A percentile compares a stretch with the other conserved stretches of the same genome.
Conservation (phyloP, 208 protist genomes). For the Trypanosoma grayi region DNA sequence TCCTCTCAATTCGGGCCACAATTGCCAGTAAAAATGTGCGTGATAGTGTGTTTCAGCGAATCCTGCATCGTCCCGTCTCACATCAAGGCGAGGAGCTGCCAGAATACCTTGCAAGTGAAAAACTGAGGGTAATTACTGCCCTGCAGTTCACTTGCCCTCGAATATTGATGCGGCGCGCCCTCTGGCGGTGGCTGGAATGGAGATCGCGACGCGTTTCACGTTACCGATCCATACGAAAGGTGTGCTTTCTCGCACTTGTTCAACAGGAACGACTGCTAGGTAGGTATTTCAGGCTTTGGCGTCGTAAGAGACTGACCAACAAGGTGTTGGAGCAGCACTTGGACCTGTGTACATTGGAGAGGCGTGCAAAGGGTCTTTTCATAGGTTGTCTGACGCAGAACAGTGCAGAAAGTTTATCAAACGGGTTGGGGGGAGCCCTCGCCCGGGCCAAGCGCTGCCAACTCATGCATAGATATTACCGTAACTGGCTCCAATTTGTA, state of each 20-base stretch:
- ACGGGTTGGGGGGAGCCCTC: not conserved
- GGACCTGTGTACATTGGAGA: not conserved
- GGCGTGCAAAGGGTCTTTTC: not conserved
- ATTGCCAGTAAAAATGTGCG: not conserved
- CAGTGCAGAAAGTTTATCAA: not conserved
- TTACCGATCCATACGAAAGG: slow-evolving; percentile 3
- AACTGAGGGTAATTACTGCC: not conserved
- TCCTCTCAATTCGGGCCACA: not conserved
- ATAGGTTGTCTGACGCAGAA: not conserved
- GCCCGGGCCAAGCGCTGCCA: not conserved
- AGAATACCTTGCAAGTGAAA: slow-evolving; percentile 9
- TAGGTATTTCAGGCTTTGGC: slow-evolving; percentile 15
- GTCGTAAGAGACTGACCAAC: not conserved
- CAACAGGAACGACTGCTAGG: slow-evolving; percentile 3
- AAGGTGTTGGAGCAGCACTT: not conserved
- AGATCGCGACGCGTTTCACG: not conserved
- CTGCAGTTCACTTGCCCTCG: not conserved
- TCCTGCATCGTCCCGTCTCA: slow-evolving; percentile 8
- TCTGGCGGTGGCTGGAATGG: slow-evolving; percentile 12
- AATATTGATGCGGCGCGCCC: not conserved
- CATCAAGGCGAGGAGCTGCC: slow-evolving; percentile 2
- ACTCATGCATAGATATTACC: slow-evolving; percentile 19
- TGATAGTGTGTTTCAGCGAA: slow-evolving; percentile 9
- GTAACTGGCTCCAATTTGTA: slow-evolving; percentile 3
- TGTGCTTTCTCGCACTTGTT: slow-evolving; percentile 9